Base-by-base conservation (phyloP, 257 asterid species). In the Solanum corneliomulleri region DNA sequence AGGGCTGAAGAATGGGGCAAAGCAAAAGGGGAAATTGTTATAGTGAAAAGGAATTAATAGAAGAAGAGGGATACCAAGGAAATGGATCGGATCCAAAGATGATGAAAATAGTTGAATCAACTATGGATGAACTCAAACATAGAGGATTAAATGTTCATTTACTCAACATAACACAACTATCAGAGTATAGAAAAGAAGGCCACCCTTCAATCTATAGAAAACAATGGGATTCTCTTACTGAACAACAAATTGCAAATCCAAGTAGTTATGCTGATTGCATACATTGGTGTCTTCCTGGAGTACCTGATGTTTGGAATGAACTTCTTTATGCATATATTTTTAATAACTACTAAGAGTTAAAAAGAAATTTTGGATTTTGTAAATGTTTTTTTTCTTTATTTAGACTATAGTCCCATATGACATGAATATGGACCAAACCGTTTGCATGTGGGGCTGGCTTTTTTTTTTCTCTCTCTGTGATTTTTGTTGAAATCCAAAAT, bases 201-300 rank as follows among this genome's bases (percentile, higher is more conserved):
- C 99, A 96, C 42, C 98, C 99, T 23, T 95, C 99, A 5, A 91
- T 95, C 31, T 91, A 93, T 39, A 87, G 98, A 68, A 95, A 94
- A 85, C 98, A 93, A 86, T 96, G 97, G 97, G 95, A 92, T 13
- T 93, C 95, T 68, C 84, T 96, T 47, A 94, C 94, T 0, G 56
- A 89, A 56, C 88, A 91, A 15, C 98, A 96, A 45, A 87, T 91
- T 20, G 86, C 93, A 6, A 89, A 95, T 27, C 99, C 99, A 1
- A 87, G 64, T 18, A 44, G 86, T 15, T 94, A 96, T 76, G 93
- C 98, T 3, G 98, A 96, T 88, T 96, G 99, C 80, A 92, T 93
- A 80, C 99, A 96, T 89, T 96, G 98, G 99, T 96, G 99, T 85
- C 98, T 96, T 64, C 98, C 99, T 0, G 99, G 99, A 84, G 97